Conservation (phyloP, 1,284 basidiomycete genomes). For the Leccinum subspadiceum region DNA sequence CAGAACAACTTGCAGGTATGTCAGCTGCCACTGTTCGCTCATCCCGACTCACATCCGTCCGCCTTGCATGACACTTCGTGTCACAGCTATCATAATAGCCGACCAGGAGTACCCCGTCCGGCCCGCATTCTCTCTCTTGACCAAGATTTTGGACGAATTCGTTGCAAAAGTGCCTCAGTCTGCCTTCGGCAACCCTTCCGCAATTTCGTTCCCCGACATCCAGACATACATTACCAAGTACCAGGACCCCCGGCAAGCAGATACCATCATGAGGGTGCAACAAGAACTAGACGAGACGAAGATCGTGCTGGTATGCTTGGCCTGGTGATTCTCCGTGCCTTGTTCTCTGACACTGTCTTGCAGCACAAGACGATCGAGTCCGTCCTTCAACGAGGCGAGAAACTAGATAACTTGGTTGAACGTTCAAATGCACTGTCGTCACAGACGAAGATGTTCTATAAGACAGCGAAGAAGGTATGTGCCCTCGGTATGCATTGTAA, state of each 20-base stretch:
- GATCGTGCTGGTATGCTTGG: slow-evolving; percentile 76
- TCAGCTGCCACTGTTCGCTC: slow-evolving; percentile 10
- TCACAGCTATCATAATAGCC: slow-evolving; percentile 84
- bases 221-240: slow-evolving; percentile 87
- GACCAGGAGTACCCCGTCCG: slow-evolving; percentile 97
- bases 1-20: slow-evolving; percentile 77
- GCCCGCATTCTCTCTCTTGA: slow-evolving; percentile 93
- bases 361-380: slow-evolving; percentile 99
- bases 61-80: slow-evolving; percentile 5
- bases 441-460: slow-evolving; percentile 95
- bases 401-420: slow-evolving; percentile 95
- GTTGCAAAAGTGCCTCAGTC: slow-evolving; percentile 73
- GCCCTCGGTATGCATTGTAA: not conserved
- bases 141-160: slow-evolving; percentile 95
- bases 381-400: slow-evolving; percentile 95
- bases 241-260: slow-evolving; percentile 97
- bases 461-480: slow-evolving; percentile 87
- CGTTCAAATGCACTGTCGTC: slow-evolving; percentile 88
- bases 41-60: slow-evolving; percentile 3
- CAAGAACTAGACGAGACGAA: slow-evolving; percentile 99
- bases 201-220: slow-evolving; percentile 72
- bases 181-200: slow-evolving; percentile 58
- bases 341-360: slow-evolving; percentile 4
- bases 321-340: not conserved
- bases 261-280: slow-evolving; percentile 98